Evolutionary conservation across 2,329 filamentous ascomycete genomes (phyloP), one percentile per base, ranked within the genome.

Genomic region (Grosmannia clavigera): DNA sequence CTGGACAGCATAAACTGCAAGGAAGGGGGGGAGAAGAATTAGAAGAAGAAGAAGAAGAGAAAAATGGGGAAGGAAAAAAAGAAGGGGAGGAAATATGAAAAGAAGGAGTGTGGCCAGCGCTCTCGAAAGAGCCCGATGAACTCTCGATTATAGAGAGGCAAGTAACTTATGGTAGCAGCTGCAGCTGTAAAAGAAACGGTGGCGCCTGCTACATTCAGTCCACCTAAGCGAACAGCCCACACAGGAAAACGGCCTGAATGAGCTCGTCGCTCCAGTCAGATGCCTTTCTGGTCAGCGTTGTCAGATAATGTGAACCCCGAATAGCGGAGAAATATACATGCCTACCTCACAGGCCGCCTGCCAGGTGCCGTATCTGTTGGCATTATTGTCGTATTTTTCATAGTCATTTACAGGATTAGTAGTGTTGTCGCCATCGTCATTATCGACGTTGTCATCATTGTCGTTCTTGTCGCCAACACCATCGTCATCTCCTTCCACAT

Each of bases 181-280:
- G 40, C 40, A 19, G 40, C 40, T 16, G 5, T 14, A 43, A 43
- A 5, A 19, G 40, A 43, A 19, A 16, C 16, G 19, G 16, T 16
- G 40, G 16, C 40, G 40, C 40, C 40, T 4, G 40, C 40, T 16
- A 43, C 43, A 46, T 19, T 19, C 43, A 19, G 43, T n/a, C 43
- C 19, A 19, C 43, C 43, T 19, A 19, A 46, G 19, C 43, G 43
- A 19, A 46, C 43, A 46, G 43, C 43, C 22, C 43, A 7, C 43
- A 46, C 25, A 82, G 72, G 64, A 81, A 68, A 65, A 81, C 75
- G 25, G 79, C 71, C 68, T 82, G 79, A 76, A 81, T 79, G 66
- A 76, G 71, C 59, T 76, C 71, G 59, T 80, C 68, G 63, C 73
- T 72, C 78, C 78, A 81, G 55, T 74, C 70, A n/a, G 73, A 72